Evolutionary conservation across 495 filamentous ascomycete species (phyloP), one percentile per base, ranked within the genome.

Genomic region (Penicillium maclennaniae): DNA sequence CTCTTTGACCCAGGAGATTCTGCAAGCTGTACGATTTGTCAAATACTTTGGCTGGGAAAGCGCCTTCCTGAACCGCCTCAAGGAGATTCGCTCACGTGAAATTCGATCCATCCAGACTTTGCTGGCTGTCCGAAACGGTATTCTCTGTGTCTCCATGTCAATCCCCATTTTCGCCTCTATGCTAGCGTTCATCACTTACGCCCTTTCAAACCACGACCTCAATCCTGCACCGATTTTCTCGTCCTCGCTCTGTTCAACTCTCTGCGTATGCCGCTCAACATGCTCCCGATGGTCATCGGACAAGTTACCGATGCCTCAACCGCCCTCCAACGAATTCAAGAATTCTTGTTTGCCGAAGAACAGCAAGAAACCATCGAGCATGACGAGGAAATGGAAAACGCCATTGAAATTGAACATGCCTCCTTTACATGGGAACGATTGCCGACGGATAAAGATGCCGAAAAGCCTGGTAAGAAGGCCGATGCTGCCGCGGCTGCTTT

Each of bases 1-100:
- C 7, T 86, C 86, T 43, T 74, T 97, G 34, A 97, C 91, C 0
- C 92, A 97, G 63, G 92, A 97, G 62, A 95, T 97, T 31, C 66
- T 97, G 19, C 86, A 91, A 53, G 87, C 87, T 1, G 92, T 96
- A 42, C 81, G 91, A 16, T 97, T 97, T 60, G 91, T 97, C 66
- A 97, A 97, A 68, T 96, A 81, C 70, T 97, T 96, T 64, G 92
- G 89, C 7, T 97, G 92, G 92, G 92, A 97, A 61, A 83, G 78
- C 31, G 84, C 85, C 43, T 97, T 97, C 66, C 73, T 96, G 5
- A 73, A 78, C n/a, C 82, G 91, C 16, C 75, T 97, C 9, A 76
- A 79, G 44, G 76, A 83, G 17, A 87, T 92, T 47, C 83, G 92
- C 42, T 74, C 72, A 26, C 77, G 76, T 41, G 92, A 97, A 64